Base-by-base conservation (phyloP, 805 yeast genomes). In the Wickerhamomyces hampshirensis region DNA sequence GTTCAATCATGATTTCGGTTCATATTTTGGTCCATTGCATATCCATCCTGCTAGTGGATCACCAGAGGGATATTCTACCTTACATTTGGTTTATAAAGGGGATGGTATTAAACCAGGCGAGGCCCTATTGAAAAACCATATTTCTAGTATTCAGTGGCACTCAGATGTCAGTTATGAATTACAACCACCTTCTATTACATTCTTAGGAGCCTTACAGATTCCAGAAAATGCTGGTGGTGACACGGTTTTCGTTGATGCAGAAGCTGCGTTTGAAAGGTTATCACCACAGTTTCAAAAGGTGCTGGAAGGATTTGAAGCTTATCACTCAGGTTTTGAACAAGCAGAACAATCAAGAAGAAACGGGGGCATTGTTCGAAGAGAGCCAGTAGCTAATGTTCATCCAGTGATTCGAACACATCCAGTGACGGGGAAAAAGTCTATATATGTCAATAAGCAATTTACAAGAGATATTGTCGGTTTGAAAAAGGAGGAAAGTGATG, bases 21-120 rank as follows among this genome's bases (percentile, higher is more conserved):
- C 55, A 31, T 73, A 81, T 53, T 81, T 76, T 54, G 88, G 89
- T 19, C 75, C 76, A 27, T 67, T 76, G 44, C 87, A 81, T 56
- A 68, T 79, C 42, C 88, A 81, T 53, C 84, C 84, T 34, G 77
- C 84, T 6, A 73, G 83, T 5, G 86, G 86, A 8, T 75, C 82
- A 18, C 86, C 82, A 24, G 63, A 63, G 46, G 67, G 63, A 11
- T 60, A 60, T 40, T 80, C 84, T 5, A 80, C 77, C 38, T 63
- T 79, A 38, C 84, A 77, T 45, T 60, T 78, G 26, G 75, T 78
- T 19, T 76, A 71, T 21, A 32, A 16, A 28, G 11, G 15, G 11
- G 34, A 26, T 6, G 24, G 31, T 9, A 16, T 16, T 13, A 33
- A 18, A n/a, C 37, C 40, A 10, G n/a, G 11, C 5, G 36, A 33